Percentiles rank a stretch among this genome's conserved stretches.
Evolutionary conservation across 345 rosid genomes (phyloP).

Genomic region (Camelina sativa): DNA sequence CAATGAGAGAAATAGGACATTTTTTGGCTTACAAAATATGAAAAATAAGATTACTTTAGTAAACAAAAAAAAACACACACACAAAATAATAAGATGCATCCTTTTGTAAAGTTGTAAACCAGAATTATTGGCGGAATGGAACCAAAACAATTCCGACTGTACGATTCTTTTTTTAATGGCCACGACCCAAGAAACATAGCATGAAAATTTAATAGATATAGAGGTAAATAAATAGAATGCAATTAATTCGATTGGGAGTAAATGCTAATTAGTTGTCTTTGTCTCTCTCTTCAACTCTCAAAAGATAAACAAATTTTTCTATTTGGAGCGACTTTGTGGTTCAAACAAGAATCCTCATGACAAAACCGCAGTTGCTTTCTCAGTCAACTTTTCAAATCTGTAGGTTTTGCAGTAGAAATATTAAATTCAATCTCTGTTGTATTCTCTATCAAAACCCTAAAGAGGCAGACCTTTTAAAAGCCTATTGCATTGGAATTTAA

Average conservation of each 20-base stretch:
- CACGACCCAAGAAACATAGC: neutral
- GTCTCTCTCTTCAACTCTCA: slow-evolving; percentile 37
- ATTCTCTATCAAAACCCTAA: slow-evolving; percentile 44
- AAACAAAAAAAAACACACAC: no score
- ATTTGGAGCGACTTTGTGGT: slow-evolving; percentile 27
- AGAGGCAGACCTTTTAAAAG: slow-evolving; percentile 35
- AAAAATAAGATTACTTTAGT: no score
- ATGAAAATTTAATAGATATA: neutral
- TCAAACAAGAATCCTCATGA: slow-evolving; percentile 53
- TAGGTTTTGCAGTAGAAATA: slow-evolving; percentile 24
- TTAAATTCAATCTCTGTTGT: slow-evolving; percentile 27
- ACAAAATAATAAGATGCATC: neutral
- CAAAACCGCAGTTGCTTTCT: slow-evolving; percentile 49
- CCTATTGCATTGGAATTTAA: slow-evolving; percentile 35
- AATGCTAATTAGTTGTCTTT: slow-evolving; percentile 34
- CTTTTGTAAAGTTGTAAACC: neutral
- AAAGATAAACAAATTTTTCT: slow-evolving; percentile 33
- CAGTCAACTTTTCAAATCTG: slow-evolving; percentile 44
- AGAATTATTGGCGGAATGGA: no score
- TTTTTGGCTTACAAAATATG: neutral
- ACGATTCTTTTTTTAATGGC: neutral
- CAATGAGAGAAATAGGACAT: neutral
- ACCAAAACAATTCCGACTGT: no score
- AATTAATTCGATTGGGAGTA: slow-evolving; percentile 35
- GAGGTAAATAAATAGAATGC: slow-evolving; percentile 6